Percentiles rank a stretch among this genome's conserved stretches.
phyloP scores from a whole-genome alignment of 176 grass and related monocot genomes.

The Typha latifolia region DNA sequence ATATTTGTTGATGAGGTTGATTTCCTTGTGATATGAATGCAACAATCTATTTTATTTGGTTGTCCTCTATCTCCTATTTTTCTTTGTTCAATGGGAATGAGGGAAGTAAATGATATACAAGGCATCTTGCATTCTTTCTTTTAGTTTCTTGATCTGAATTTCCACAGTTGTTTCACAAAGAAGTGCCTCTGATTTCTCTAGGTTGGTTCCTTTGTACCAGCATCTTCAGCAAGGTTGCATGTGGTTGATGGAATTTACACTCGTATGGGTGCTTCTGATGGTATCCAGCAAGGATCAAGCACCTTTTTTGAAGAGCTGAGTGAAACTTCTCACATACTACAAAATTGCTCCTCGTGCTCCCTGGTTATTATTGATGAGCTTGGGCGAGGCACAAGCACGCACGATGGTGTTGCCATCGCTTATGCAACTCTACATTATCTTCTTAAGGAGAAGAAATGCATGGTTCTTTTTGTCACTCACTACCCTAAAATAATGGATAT shows the following conservation, averaged over 20 bases:
- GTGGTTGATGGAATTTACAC: conserved; percentile 84
- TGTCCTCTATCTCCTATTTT: too few species aligned
- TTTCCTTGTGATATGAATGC: too few species aligned
- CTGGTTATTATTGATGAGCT: conserved; percentile 97
- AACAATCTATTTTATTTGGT: too few species aligned
- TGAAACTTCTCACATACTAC: conserved; percentile 74
- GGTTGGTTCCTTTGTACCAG: conserved; percentile 91
- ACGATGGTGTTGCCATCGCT: conserved; percentile 87
- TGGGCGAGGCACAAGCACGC: conserved; percentile 86
- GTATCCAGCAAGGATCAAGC: conserved; percentile 86
- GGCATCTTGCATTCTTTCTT: not conserved
- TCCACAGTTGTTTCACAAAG: conserved; percentile 25
- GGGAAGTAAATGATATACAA: not conserved
- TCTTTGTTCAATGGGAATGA: not conserved
- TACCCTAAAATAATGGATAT: conserved; percentile 92
- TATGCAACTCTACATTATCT: conserved; percentile 74
- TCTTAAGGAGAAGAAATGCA: conserved; percentile 57
- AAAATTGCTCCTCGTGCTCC: conserved; percentile 61
- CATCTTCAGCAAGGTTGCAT: conserved; percentile 67
- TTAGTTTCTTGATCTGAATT: not conserved
- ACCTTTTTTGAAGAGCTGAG: conserved; percentile 88
- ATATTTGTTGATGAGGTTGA: too few species aligned
- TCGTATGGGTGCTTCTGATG: conserved; percentile 88
- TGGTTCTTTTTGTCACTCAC: conserved; percentile 86
- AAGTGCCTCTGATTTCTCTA: conserved; percentile 34